A percentile compares a stretch with the other conserved stretches of the same genome.
These are phyloP conservation scores for Glonium stellatum DNA, from an alignment of 495 filamentous ascomycete genomes.

Conservation along the genomic window DNA sequence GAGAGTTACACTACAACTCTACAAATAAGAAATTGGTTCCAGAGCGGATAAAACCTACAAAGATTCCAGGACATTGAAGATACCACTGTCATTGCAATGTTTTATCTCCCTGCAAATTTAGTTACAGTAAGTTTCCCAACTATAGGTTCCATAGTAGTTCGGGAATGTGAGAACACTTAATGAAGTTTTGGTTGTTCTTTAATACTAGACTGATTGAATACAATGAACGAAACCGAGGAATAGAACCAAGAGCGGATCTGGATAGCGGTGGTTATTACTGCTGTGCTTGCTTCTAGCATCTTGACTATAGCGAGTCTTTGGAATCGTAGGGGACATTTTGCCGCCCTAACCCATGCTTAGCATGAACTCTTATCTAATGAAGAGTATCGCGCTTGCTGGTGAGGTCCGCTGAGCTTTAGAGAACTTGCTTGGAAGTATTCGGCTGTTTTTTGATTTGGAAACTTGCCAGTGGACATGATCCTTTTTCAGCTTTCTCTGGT, in stretches of 20 bases:
- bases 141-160: background rate
- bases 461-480: too few relatives aligned
- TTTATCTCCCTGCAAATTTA: background rate
- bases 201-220: background rate
- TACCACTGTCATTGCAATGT: background rate
- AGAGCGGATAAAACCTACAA: background rate
- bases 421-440: too few relatives aligned
- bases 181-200: background rate
- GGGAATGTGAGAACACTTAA: too few relatives aligned
- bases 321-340: too few relatives aligned
- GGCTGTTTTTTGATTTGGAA: too few relatives aligned
- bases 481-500: too few relatives aligned
- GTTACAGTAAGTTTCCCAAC: background rate
- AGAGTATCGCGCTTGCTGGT: too few relatives aligned
- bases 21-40: background rate
- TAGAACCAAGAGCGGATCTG: background rate
- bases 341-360: too few relatives aligned
- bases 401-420: too few relatives aligned
- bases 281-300: background rate
- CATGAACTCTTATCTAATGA: too few relatives aligned
- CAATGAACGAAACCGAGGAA: background rate
- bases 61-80: background rate
- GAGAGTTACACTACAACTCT: background rate
- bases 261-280: background rate
- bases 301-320: background rate